Percentiles rank a stretch among this genome's conserved stretches.
These are phyloP conservation scores for Agrocybe pediades DNA, from an alignment of 768 basidiomycete genomes.

Conservation along the genomic window DNA sequence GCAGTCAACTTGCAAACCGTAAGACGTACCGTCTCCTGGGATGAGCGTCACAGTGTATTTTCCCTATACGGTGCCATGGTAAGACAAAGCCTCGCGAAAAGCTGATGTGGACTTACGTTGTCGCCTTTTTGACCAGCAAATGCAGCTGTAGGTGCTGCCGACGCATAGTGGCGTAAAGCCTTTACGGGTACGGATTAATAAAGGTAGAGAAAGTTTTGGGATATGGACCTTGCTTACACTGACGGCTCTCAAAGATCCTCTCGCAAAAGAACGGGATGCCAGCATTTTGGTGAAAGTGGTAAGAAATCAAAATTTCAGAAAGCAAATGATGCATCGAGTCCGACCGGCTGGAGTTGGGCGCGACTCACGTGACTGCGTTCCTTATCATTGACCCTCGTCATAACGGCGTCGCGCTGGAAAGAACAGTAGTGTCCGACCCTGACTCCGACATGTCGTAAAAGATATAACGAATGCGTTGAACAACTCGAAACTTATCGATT, in stretches of 20 bases:
- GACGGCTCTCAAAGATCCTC: slow-evolving; percentile 47
- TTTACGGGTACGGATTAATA: slow-evolving; percentile 22
- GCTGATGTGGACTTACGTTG: slow-evolving; percentile 59
- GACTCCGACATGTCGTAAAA: neutral
- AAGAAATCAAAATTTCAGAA: slow-evolving; percentile 18
- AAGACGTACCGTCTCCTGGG: slow-evolving; percentile 85
- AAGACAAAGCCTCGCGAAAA: neutral
- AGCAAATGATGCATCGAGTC: slow-evolving; percentile 1
- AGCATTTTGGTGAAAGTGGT: slow-evolving; percentile 51
- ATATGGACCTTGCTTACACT: slow-evolving; percentile 43
- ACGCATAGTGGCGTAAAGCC: slow-evolving; percentile 67
- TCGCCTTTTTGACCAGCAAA: slow-evolving; percentile 89
- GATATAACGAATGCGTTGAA: neutral
- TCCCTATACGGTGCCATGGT: slow-evolving; percentile 51
- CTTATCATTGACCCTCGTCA: neutral
- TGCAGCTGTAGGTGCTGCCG: slow-evolving; percentile 81
- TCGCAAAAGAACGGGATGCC: slow-evolving; percentile 57
- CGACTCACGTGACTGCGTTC: slow-evolving; percentile 8
- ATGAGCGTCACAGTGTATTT: slow-evolving; percentile 97
- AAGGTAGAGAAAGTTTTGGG: neutral
- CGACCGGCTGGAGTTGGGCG: slow-evolving; percentile 2
- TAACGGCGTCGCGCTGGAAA: neutral
- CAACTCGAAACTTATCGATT: no score
- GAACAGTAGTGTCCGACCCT: neutral
- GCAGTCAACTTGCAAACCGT: neutral